Evolutionary conservation across 1,284 basidiomycete genomes (phyloP), one percentile per base, ranked within the genome.

Genomic region (Schizophyllum amplum): DNA sequence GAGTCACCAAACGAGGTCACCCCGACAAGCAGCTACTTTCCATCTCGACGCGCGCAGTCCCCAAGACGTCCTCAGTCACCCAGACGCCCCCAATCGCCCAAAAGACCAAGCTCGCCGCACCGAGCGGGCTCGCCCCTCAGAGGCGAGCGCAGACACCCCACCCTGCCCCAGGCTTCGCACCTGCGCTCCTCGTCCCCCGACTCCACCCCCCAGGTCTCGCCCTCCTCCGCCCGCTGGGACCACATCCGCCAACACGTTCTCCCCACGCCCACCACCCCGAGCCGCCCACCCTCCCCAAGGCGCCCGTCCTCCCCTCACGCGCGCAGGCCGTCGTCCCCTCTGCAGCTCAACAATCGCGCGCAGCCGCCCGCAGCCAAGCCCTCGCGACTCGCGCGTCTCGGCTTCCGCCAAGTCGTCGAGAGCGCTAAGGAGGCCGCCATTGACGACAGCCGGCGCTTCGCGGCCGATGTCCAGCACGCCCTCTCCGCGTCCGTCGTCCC

Each of bases 401-500:
- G 79, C 1, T 82, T 86, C 62, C 74, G 79, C 26, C 80, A 85
- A 24, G 79, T 84, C 5, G 83, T 84, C 0, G 82, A 84, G 20
- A 76, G 81, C 54, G 82, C 73, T 1, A 20, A 52, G 51, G 25
- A 21, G 23, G 51, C 51, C 20, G n/a, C 51, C 15, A 20, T 71
- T 1, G 76, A 80, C 54, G 76, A 80, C 52, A 65, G 69, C 7
- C 72, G 71, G 13, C 73, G 70, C 57, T 75, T 84, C 54, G 69
- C 75, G 1, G 73, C 76, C 51, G 82, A 84, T 23, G 67, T 86
- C 0, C 71, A 75, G 57, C 74, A 68, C 57, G 75, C 81, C 2
- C 21, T 50, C 3, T 9, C 20, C 48, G 20, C 24, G 48, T 21
- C 20, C 4, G 9, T 21, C 24, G 9, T 50, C 11, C 60, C 59